Percentiles rank a stretch among this genome's conserved stretches.
Evolutionary conservation across 2,329 filamentous ascomycete genomes (phyloP).

Genomic region (Clarireedia paspali): DNA sequence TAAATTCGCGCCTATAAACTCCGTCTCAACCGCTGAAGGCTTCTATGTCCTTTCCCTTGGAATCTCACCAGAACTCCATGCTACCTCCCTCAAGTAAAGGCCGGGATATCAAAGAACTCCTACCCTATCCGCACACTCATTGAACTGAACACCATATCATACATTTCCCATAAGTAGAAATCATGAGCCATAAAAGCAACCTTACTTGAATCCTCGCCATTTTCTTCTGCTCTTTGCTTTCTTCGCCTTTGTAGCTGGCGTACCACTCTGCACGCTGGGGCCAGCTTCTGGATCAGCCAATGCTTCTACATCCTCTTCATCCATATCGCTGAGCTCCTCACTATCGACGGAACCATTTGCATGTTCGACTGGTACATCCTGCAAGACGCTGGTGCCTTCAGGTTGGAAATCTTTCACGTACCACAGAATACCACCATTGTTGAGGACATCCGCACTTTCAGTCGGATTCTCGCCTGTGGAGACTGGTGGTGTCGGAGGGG

Average conservation of each 20-base stretch:
- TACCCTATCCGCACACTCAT: slow-evolving; percentile 4
- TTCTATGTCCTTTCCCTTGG: neutral
- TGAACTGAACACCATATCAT: slow-evolving; percentile 4
- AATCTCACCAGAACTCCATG: slow-evolving; percentile 1
- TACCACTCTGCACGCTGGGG: slow-evolving; percentile 9
- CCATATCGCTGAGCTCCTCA: slow-evolving; percentile 84
- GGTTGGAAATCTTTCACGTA: slow-evolving; percentile 78
- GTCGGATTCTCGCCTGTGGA: slow-evolving; percentile 45
- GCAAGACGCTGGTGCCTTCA: slow-evolving; percentile 69
- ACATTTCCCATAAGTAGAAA: slow-evolving; percentile 1
- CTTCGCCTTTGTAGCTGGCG: slow-evolving; percentile 17
- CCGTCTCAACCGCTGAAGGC: slow-evolving; percentile 2
- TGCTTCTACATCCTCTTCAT: slow-evolving; percentile 77
- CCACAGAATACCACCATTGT: slow-evolving; percentile 77
- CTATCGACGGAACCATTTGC: slow-evolving; percentile 67
- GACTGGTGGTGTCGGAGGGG: slow-evolving; percentile 58
- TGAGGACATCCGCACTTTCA: slow-evolving; percentile 34
- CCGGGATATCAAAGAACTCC: slow-evolving; percentile 4
- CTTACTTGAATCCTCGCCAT: slow-evolving; percentile 13
- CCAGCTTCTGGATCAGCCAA: slow-evolving; percentile 38
- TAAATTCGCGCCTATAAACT: neutral
- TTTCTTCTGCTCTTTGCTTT: slow-evolving; percentile 24
- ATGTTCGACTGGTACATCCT: slow-evolving; percentile 41
- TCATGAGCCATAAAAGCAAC: neutral
- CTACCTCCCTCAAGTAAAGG: neutral